These are phyloP conservation scores for Suillus brevipes DNA, from an alignment of 768 basidiomycete species.

Conservation along the genomic window DNA sequence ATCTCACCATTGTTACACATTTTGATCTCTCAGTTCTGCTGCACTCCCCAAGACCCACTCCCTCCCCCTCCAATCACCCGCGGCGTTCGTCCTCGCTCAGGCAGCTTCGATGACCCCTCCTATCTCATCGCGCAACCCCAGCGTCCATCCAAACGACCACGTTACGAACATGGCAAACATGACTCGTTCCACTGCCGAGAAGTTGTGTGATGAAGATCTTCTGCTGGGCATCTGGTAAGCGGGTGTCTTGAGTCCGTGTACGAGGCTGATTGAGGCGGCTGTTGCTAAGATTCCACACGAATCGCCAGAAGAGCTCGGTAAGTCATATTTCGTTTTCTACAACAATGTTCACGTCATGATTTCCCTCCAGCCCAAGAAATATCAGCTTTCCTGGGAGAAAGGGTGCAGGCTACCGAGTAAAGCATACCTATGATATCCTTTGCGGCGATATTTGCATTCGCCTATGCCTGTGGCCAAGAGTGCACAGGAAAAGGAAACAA, in stretches of 20 bases:
- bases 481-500: background rate
- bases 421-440: background rate
- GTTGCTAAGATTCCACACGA: conserved; percentile 28
- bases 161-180: conserved; percentile 39
- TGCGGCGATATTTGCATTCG: background rate
- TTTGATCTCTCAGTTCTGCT: conserved; percentile 29
- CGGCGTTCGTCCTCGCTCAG: conserved; percentile 45
- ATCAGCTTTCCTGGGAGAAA: background rate
- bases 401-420: background rate
- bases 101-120: conserved; percentile 40
- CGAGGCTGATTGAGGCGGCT: background rate
- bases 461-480: background rate
- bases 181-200: too few relatives aligned
- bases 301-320: conserved; percentile 32
- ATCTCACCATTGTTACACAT: conserved; percentile 22
- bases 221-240: conserved; percentile 29
- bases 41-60: conserved; percentile 36
- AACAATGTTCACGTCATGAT: background rate
- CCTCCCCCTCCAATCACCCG: conserved; percentile 35
- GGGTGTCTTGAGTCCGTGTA: conserved; percentile 3
- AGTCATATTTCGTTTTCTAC: background rate
- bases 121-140: conserved; percentile 35
- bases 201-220: conserved; percentile 35
- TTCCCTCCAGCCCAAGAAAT: background rate
- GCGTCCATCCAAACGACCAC: conserved; percentile 51